These are phyloP conservation scores for Physcomitrellopsis africana DNA, from an alignment of 225 moss, liverwort and hornwort genomes.

Conservation along the genomic window DNA sequence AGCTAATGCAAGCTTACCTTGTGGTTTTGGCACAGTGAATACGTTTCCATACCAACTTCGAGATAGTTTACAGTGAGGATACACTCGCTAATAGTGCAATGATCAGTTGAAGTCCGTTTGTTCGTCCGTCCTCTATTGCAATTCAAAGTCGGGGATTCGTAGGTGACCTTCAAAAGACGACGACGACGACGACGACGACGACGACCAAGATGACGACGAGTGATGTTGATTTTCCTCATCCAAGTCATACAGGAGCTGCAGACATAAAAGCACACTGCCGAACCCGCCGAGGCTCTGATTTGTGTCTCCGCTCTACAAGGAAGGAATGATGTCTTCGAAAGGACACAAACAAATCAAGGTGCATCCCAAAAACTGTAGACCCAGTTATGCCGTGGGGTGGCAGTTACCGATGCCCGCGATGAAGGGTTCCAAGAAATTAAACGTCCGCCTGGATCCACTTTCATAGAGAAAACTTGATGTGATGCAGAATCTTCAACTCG, in stretches of 20 bases:
- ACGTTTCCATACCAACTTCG: no score
- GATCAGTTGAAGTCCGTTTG: not conserved
- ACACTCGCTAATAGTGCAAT: not conserved
- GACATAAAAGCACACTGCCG: not conserved
- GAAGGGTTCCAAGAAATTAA: not conserved
- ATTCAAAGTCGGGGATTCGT: not conserved
- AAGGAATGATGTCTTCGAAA: not conserved
- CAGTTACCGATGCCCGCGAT: not conserved
- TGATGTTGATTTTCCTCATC: no score
- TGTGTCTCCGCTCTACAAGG: slow-evolving; percentile 9
- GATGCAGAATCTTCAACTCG: not conserved
- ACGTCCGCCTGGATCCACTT: no score
- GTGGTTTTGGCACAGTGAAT: no score
- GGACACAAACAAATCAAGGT: not conserved
- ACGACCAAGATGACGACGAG: no score
- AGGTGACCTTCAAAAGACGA: no score
- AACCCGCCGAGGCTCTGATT: not conserved
- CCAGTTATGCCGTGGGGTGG: not conserved
- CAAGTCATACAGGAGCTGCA: not conserved
- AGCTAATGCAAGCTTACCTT: no score
- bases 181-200: no score
- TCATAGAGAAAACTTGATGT: no score
- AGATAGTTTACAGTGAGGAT: no score
- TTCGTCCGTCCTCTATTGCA: not conserved
- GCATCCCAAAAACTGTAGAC: slow-evolving; percentile 2